Percentiles rank a stretch among this genome's conserved stretches.
Conservation (phyloP, 2,329 filamentous ascomycete species). For the Hypomyces rosellus region DNA sequence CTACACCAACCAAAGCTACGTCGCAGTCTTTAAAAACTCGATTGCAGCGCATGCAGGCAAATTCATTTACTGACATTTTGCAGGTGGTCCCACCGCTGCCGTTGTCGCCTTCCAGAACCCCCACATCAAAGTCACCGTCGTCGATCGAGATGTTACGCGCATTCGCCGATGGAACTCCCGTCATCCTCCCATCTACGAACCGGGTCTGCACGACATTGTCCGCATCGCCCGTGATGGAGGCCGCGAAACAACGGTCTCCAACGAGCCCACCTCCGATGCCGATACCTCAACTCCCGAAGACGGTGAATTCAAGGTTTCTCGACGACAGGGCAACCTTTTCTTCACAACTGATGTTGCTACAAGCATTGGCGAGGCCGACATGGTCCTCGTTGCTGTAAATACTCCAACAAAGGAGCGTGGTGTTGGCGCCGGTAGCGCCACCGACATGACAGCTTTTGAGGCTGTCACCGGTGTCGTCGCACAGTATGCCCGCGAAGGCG, state of each 20-base stretch:
- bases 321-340: conserved; percentile 58
- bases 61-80: background rate
- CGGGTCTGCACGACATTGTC: conserved; percentile 62
- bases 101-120: conserved; percentile 70
- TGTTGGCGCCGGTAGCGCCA: conserved; percentile 62
- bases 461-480: conserved; percentile 63
- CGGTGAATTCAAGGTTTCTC: conserved; percentile 29
- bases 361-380: conserved; percentile 60
- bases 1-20: background rate
- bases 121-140: conserved; percentile 63
- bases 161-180: conserved; percentile 69
- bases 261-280: conserved; percentile 27
- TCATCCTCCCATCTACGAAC: conserved; percentile 70
- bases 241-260: conserved; percentile 36
- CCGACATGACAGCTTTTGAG: conserved; percentile 67
- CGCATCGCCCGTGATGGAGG: conserved; percentile 55
- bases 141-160: conserved; percentile 59
- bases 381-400: conserved; percentile 72
- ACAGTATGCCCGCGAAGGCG: conserved; percentile 55
- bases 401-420: conserved; percentile 71
- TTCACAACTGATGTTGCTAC: conserved; percentile 63
- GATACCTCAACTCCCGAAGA: conserved; percentile 26
- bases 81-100: conserved; percentile 68
- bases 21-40: background rate
- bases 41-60: background rate